These are phyloP conservation scores for Sporothrix brunneoviolacea DNA, from an alignment of 2,329 filamentous ascomycete genomes.

Conservation along the genomic window DNA sequence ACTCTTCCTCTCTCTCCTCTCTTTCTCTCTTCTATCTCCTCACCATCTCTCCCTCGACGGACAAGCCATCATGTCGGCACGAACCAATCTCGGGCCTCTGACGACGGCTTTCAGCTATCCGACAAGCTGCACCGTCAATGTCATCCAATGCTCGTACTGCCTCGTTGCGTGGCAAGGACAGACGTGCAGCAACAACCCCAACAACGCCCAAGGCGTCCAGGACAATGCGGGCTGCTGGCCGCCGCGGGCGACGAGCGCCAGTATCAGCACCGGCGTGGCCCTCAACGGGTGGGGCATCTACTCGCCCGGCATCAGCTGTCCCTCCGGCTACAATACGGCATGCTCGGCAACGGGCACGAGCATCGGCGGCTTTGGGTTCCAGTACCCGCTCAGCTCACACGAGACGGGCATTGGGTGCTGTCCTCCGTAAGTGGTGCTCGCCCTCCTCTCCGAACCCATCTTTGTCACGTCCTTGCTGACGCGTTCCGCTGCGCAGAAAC, in stretches of 20 bases:
- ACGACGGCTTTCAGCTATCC: conserved; percentile 19
- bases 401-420: conserved; percentile 30
- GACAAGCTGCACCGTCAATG: conserved; percentile 18
- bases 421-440: conserved; percentile 17
- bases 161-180: conserved; percentile 18
- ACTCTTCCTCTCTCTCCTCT: not conserved
- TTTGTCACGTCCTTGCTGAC: not conserved
- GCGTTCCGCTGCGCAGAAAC: conserved; percentile 14
- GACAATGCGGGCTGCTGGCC: conserved; percentile 21
- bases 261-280: conserved; percentile 4
- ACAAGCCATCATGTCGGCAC: not conserved
- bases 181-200: conserved; percentile 15
- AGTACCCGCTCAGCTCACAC: conserved; percentile 22
- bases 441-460: not conserved
- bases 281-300: conserved; percentile 21
- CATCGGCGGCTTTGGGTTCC: conserved; percentile 21
- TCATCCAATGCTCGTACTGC: conserved; percentile 18
- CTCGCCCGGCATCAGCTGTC: conserved; percentile 19
- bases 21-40: not conserved
- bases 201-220: conserved; percentile 10
- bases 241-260: conserved; percentile 8
- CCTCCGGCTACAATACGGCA: conserved; percentile 18
- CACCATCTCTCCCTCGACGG: not conserved
- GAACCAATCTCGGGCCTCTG: conserved; percentile 18
- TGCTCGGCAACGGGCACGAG: conserved; percentile 16